These are phyloP conservation scores for Thymus quinquecostatus DNA, from an alignment of 257 asterid species.

Conservation along the genomic window DNA sequence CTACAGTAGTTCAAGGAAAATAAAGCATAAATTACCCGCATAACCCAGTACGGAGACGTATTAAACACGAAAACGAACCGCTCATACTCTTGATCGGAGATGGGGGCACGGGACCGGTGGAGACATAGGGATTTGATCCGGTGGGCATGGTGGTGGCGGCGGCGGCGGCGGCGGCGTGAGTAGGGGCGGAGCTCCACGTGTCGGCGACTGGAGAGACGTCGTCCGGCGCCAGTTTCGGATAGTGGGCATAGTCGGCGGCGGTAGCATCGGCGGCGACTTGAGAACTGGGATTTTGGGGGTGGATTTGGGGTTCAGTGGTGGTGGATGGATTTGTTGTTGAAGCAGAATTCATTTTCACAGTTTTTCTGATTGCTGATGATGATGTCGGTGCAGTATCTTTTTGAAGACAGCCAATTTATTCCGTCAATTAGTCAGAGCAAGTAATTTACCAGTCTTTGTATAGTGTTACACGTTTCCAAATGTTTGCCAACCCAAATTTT, in stretches of 20 bases:
- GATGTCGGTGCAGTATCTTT: too few relatives aligned
- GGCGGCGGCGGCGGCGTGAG: too few relatives aligned
- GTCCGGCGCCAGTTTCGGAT: conserved; percentile 72
- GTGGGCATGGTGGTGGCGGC: conserved; percentile 60
- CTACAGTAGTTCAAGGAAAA: conserved; percentile 33
- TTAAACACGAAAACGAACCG: background rate
- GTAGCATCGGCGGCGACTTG: conserved; percentile 25
- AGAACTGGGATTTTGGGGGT: conserved; percentile 31
- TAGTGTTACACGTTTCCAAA: too few relatives aligned
- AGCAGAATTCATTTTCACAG: conserved; percentile 32
- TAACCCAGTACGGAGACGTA: background rate
- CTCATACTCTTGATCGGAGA: conserved; percentile 47
- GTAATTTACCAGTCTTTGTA: too few relatives aligned
- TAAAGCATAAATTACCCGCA: background rate
- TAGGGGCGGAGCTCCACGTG: conserved; percentile 56
- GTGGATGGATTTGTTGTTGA: conserved; percentile 33
- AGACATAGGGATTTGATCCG: conserved; percentile 81
- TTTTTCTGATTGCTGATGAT: conserved; percentile 26
- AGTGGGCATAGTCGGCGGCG: conserved; percentile 62
- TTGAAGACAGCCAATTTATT: too few relatives aligned
- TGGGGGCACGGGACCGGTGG: conserved; percentile 53
- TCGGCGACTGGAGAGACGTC: conserved; percentile 64
- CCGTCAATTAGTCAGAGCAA: too few relatives aligned
- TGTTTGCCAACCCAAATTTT: too few relatives aligned
- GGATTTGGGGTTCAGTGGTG: conserved; percentile 24